Evolutionary conservation across 2,329 filamentous ascomycete species (phyloP).

Genomic region (Juglanconis sp.): DNA sequence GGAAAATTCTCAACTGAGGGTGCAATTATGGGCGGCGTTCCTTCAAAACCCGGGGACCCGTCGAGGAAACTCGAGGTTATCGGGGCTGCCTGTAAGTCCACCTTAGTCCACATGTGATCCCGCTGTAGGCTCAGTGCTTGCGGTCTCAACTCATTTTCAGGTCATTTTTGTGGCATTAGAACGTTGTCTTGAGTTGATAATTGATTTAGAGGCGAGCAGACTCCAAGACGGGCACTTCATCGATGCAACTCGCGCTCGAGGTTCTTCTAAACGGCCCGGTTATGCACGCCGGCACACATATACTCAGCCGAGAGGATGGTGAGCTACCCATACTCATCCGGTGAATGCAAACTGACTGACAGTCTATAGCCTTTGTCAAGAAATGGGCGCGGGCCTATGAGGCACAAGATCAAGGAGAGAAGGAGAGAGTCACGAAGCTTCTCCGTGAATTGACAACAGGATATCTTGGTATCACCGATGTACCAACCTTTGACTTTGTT

Average conservation of each 20-base stretch:
- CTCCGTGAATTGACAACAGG: conserved; percentile 31
- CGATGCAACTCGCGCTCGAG: conserved; percentile 1
- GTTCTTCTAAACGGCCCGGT: not conserved
- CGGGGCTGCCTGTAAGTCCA: not conserved
- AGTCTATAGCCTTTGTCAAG: too few relatives aligned
- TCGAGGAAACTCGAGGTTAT: conserved; percentile 1
- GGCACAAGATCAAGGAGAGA: too few relatives aligned
- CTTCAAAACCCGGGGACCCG: not conserved
- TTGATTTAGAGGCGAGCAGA: not conserved
- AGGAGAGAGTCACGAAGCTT: conserved; percentile 6
- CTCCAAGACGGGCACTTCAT: not conserved
- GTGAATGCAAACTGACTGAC: too few relatives aligned
- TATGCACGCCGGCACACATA: conserved; percentile 1
- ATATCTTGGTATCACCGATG: conserved; percentile 39
- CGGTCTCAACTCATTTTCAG: too few relatives aligned
- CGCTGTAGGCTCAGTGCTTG: too few relatives aligned
- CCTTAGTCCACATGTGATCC: too few relatives aligned
- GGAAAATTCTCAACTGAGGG: too few relatives aligned
- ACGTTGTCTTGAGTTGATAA: too few relatives aligned
- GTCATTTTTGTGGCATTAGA: too few relatives aligned
- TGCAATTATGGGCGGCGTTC: not conserved
- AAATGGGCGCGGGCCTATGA: too few relatives aligned
- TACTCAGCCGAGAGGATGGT: not conserved
- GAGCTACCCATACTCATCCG: not conserved
- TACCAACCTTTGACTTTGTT: conserved; percentile 35